Base-by-base conservation (phyloP, 169 alveolate genomes). In the Fabrea salina region DNA sequence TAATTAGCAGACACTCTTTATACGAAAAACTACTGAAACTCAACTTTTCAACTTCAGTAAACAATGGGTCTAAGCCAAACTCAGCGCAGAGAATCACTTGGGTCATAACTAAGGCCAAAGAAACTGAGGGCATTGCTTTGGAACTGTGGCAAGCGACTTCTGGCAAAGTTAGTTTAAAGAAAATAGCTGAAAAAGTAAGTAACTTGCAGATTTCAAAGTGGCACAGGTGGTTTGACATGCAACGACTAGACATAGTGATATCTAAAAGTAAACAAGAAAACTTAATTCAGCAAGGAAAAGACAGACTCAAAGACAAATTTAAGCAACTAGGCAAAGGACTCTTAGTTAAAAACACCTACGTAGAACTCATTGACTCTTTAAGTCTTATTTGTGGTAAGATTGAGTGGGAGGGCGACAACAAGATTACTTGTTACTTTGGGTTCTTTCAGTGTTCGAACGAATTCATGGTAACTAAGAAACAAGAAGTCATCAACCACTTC, bases 181-280 rank as follows among this genome's bases (percentile, higher is more conserved):
- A 13, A 33, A 7, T 13, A 33, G 19, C 19, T 4, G 50, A 61
- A 0, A 61, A 61, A 37, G 19, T 61, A 25, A 16, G 32, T 11
- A 61, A 25, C 25, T 35, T 13, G 1, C 16, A 61, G 32, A 7
- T 61, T 32, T n/a, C 16, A 47, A 61, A n/a, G 19, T 61, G 74
- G 74, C 74, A 61, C 39, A 25, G 74, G 2, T 61, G 74, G 54
- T n/a, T 61, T 25, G 25, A 61, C 25, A 51, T 61, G 13, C 54
- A 61, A 22, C 32, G 74, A 22, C 2, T 61, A 13, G 74, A 61
- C 39, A 22, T 61, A 16, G 25, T 61, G 25, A 61, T 35, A n/a
- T 1, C 54, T n/a, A 61, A 61, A 37, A 16, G 25, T 8, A 61
- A 61, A n/a, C 59, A 51, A 51, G 59, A 51, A 3, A 27, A 51